phyloP scores from a whole-genome alignment of 2,329 filamentous ascomycete genomes.

The Botrytis aclada region DNA sequence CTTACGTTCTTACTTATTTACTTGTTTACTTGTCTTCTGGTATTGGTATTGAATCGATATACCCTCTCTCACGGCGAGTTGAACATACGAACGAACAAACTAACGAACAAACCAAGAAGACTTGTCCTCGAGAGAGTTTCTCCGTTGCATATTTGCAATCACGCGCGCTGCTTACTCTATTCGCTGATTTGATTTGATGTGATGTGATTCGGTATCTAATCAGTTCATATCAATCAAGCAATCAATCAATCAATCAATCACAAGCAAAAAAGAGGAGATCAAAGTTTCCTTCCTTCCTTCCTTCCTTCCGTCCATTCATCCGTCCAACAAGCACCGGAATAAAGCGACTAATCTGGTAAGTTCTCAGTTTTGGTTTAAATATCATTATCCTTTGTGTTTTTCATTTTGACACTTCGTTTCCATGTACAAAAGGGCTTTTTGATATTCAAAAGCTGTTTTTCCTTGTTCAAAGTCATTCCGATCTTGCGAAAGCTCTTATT shows the following conservation, averaged over 20 bases:
- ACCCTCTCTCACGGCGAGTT: background rate
- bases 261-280: background rate
- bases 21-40: background rate
- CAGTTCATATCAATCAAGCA: background rate
- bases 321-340: background rate
- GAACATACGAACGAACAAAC: too few species aligned
- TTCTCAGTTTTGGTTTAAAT: background rate
- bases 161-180: background rate
- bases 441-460: background rate
- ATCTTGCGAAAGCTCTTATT: background rate
- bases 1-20: background rate
- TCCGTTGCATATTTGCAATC: too few species aligned
- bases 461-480: background rate
- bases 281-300: background rate
- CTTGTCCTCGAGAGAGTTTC: too few species aligned
- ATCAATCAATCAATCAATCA: background rate
- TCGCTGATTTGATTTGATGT: too few species aligned
- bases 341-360: background rate
- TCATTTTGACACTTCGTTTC: background rate
- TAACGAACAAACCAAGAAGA: too few species aligned
- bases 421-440: background rate
- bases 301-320: background rate
- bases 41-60: background rate
- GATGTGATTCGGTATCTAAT: background rate
- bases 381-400: background rate